Conservation (phyloP, 1,139 yeast genomes). For the Saccharomycopsis hybrid region DNA sequence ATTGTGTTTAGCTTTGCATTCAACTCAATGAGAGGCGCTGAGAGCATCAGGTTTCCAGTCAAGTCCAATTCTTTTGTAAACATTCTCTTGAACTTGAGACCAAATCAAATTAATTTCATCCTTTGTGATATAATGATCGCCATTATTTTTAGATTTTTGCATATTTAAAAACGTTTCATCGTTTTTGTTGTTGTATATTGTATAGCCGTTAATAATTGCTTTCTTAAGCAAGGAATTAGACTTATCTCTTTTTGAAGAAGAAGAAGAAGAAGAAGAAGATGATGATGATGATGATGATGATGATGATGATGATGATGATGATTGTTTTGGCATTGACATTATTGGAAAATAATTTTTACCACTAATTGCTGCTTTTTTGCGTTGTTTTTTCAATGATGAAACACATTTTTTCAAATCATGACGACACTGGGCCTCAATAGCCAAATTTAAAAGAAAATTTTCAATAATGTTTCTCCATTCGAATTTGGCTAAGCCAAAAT, state of each 20-base stretch:
- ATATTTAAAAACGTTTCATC: constrained; percentile 12
- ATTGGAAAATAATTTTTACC: neutral
- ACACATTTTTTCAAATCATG: constrained; percentile 48
- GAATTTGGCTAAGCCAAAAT: constrained; percentile 32
- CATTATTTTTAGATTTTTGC: constrained; percentile 16
- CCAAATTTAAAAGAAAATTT: constrained; percentile 54
- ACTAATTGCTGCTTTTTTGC: constrained; percentile 22
- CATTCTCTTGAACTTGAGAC: constrained; percentile 52
- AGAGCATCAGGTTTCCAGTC: constrained; percentile 50
- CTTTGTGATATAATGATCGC: constrained; percentile 34
- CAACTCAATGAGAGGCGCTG: too few relatives aligned
- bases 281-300: constrained; percentile 28
- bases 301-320: constrained; percentile 24
- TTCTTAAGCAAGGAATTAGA: constrained; percentile 26
- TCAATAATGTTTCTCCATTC: constrained; percentile 69
- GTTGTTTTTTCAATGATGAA: constrained; percentile 36
- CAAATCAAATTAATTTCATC: constrained; percentile 52
- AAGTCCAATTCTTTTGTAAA: constrained; percentile 48
- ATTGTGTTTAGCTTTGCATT: too few relatives aligned
- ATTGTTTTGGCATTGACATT: neutral
- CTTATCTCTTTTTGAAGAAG: constrained; percentile 9
- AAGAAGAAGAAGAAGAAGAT: constrained; percentile 25
- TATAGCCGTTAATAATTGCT: constrained; percentile 28
- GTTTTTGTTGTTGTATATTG: constrained; percentile 14
- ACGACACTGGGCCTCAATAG: constrained; percentile 64